A percentile compares a stretch with the other conserved stretches of the same genome.
These are phyloP conservation scores for Brassica hybrid DNA, from an alignment of 441 rosid genomes.

Conservation along the genomic window DNA sequence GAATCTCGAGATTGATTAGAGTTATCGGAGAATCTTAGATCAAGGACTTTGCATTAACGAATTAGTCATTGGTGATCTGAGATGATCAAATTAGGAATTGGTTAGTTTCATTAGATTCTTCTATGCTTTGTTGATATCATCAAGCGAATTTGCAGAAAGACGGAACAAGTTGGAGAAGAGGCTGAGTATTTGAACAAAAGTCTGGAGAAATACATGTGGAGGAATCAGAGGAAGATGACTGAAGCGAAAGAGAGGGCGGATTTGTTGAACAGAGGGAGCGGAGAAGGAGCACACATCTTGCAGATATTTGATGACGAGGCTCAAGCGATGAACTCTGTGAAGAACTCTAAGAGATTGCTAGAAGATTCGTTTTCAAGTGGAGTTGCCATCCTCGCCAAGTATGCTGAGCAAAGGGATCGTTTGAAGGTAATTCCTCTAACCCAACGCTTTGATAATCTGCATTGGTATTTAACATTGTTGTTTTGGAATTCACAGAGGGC, in stretches of 20 bases:
- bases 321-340: conserved; percentile 90
- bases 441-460: too few species aligned
- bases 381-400: conserved; percentile 79
- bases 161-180: conserved; percentile 90
- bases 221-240: conserved; percentile 71
- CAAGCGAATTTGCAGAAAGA: conserved; percentile 66
- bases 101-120: background rate
- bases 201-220: conserved; percentile 63
- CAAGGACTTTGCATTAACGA: background rate
- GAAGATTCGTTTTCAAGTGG: conserved; percentile 87
- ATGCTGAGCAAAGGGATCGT: conserved; percentile 90
- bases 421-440: too few species aligned
- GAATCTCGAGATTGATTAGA: background rate
- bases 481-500: conserved; percentile 56
- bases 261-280: conserved; percentile 83
- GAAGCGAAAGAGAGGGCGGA: conserved; percentile 94
- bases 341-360: conserved; percentile 79
- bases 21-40: background rate
- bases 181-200: conserved; percentile 82
- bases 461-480: conserved; percentile 1
- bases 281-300: conserved; percentile 81
- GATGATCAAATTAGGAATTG: background rate
- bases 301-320: conserved; percentile 93
- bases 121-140: too few species aligned
- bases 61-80: background rate